Evolutionary conservation across 306 rosid genomes (phyloP).

Genomic region (Pyrus bretschneideri): DNA sequence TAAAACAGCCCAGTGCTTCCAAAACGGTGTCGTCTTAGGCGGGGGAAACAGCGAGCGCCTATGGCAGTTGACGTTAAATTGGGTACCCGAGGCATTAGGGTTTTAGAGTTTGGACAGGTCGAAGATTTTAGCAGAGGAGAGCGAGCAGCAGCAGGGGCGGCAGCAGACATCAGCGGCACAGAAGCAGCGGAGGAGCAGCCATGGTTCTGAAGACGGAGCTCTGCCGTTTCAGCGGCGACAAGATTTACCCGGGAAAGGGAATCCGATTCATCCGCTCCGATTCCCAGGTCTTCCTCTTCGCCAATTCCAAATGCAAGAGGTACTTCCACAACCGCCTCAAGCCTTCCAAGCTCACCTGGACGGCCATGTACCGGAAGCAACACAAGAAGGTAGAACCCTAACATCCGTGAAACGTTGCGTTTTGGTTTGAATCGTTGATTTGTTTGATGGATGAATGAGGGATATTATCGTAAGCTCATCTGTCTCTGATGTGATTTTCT

Average conservation of each 20-base stretch:
- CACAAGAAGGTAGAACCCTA: slow-evolving; percentile 33
- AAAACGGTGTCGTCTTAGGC: too few species aligned
- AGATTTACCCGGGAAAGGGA: slow-evolving; percentile 86
- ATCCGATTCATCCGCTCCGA: slow-evolving; percentile 75
- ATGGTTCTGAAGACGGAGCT: slow-evolving; percentile 63
- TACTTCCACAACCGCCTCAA: slow-evolving; percentile 47
- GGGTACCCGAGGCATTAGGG: not conserved
- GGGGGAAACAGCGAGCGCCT: too few species aligned
- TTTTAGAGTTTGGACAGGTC: not conserved
- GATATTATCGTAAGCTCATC: not conserved
- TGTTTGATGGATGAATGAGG: not conserved
- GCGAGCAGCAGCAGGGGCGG: not conserved
- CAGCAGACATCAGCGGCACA: not conserved
- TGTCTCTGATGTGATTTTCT: not conserved
- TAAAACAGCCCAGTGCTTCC: too few species aligned
- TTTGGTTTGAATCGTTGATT: not conserved
- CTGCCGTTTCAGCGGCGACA: slow-evolving; percentile 83
- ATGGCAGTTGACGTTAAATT: not conserved
- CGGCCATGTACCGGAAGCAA: slow-evolving; percentile 47
- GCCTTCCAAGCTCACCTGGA: slow-evolving; percentile 52
- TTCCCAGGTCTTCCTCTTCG: slow-evolving; percentile 66
- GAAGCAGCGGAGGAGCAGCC: not conserved
- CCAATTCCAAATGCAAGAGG: slow-evolving; percentile 49
- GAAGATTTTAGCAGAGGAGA: not conserved
- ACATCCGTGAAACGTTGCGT: not conserved